A percentile compares a stretch with the other conserved stretches of the same genome.
Conservation (phyloP, 2,329 filamentous ascomycete species). For the Didymella glomerata region DNA sequence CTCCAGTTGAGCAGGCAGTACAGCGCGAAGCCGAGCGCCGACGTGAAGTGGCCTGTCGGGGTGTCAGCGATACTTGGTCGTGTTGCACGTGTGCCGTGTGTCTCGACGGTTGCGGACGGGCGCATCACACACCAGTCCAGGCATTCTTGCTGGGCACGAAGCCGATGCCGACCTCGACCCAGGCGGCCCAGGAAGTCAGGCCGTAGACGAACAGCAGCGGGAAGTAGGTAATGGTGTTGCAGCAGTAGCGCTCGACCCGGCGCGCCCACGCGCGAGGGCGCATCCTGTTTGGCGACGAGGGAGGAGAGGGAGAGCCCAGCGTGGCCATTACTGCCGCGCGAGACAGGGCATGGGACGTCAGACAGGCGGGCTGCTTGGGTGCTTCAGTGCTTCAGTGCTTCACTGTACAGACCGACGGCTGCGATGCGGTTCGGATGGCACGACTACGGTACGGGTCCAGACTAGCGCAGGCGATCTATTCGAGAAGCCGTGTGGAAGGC, state of each 20-base stretch:
- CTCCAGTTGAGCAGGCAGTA: slow-evolving; percentile 85
- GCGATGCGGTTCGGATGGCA: not conserved
- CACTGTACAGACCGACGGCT: not conserved
- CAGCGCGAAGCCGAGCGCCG: slow-evolving; percentile 72
- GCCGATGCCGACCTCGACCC: slow-evolving; percentile 81
- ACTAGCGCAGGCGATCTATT: slow-evolving; percentile 14
- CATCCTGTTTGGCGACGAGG: slow-evolving; percentile 51
- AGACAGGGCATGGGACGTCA: slow-evolving; percentile 37
- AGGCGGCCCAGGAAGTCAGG: slow-evolving; percentile 92
- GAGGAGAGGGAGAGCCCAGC: slow-evolving; percentile 51
- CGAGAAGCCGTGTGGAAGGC: slow-evolving; percentile 25
- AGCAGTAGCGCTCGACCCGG: slow-evolving; percentile 84
- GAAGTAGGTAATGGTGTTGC: slow-evolving; percentile 78
- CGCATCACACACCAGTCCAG: slow-evolving; percentile 47
- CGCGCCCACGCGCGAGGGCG: slow-evolving; percentile 65
- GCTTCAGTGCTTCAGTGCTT: no score
- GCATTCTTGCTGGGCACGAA: slow-evolving; percentile 44
- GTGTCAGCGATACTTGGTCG: slow-evolving; percentile 1
- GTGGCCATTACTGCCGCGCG: slow-evolving; percentile 48
- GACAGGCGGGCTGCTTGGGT: slow-evolving; percentile 13
- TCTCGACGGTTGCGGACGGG: slow-evolving; percentile 13
- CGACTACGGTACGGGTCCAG: not conserved
- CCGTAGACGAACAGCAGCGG: slow-evolving; percentile 90
- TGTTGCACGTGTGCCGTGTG: slow-evolving; percentile 7
- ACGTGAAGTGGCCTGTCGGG: slow-evolving; percentile 55